These are phyloP conservation scores for Acacia melanoxylon DNA, from an alignment of 306 rosid species.

Conservation along the genomic window DNA sequence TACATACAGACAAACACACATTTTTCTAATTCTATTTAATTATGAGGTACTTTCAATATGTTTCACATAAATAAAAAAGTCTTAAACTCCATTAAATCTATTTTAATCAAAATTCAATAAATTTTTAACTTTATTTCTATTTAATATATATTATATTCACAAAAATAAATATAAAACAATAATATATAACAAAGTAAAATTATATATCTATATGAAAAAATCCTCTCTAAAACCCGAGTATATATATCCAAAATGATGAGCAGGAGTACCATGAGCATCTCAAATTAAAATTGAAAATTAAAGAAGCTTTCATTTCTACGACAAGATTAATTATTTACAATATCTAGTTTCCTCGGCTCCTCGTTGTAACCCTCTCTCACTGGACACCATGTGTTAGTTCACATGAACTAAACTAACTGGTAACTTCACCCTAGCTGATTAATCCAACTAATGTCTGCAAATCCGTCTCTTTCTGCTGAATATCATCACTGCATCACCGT, in stretches of 20 bases:
- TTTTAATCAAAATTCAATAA: too few relatives aligned
- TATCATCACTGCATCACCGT: not conserved
- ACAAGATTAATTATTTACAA: constrained; percentile 26
- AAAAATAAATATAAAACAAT: too few relatives aligned
- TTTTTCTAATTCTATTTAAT: too few relatives aligned
- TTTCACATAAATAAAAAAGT: too few relatives aligned
- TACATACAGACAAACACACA: too few relatives aligned
- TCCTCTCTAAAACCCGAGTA: too few relatives aligned
- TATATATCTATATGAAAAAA: too few relatives aligned
- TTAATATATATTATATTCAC: too few relatives aligned
- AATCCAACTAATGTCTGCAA: not conserved
- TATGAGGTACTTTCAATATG: too few relatives aligned
- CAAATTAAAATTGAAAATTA: not conserved
- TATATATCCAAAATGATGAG: not conserved
- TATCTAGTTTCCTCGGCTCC: not conserved
- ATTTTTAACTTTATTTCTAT: too few relatives aligned
- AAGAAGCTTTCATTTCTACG: not conserved
- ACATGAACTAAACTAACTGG: not conserved
- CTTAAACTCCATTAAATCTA: too few relatives aligned
- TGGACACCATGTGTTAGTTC: not conserved
- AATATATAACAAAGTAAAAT: too few relatives aligned
- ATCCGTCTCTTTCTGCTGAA: not conserved
- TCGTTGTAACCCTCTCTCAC: not conserved
- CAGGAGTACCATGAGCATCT: not conserved
- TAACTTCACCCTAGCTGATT: not conserved